Evolutionary conservation across 2,329 filamentous ascomycete genomes (phyloP).

Genomic region (Colletotrichum sojae): DNA sequence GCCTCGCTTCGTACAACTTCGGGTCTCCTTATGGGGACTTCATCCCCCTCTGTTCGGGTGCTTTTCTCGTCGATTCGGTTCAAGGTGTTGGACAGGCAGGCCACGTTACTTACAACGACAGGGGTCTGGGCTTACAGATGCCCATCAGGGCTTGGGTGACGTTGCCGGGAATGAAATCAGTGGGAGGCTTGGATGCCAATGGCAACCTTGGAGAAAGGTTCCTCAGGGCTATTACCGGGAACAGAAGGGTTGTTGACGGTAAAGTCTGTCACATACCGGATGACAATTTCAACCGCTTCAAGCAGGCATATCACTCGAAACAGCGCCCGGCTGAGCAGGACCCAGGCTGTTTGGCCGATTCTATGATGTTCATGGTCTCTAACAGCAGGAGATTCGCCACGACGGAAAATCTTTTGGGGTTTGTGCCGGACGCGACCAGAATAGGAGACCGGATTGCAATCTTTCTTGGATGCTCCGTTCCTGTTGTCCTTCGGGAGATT

Average conservation of each 20-base stretch:
- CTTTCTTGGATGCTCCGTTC: no score
- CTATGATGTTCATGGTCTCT: no score
- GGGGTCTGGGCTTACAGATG: background rate
- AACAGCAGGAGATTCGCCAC: no score
- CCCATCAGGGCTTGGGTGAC: background rate
- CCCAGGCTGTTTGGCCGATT: no score
- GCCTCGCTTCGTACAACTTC: background rate
- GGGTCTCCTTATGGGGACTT: background rate
- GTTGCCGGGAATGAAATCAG: background rate
- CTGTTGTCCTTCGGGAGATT: no score
- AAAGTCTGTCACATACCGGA: background rate
- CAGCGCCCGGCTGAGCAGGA: no score
- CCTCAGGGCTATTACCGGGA: background rate
- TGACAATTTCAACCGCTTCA: no score
- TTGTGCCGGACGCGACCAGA: no score
- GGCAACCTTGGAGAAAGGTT: background rate
- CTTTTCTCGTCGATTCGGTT: background rate
- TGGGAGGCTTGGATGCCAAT: background rate
- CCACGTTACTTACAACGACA: background rate
- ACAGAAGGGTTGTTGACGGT: background rate
- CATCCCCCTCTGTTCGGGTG: background rate
- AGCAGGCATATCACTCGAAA: no score
- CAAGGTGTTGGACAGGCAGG: background rate
- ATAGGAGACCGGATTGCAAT: no score
- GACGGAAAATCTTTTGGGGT: no score